phyloP scores from a whole-genome alignment of 495 filamentous ascomycete species.

The Penicillium arizonense region DNA sequence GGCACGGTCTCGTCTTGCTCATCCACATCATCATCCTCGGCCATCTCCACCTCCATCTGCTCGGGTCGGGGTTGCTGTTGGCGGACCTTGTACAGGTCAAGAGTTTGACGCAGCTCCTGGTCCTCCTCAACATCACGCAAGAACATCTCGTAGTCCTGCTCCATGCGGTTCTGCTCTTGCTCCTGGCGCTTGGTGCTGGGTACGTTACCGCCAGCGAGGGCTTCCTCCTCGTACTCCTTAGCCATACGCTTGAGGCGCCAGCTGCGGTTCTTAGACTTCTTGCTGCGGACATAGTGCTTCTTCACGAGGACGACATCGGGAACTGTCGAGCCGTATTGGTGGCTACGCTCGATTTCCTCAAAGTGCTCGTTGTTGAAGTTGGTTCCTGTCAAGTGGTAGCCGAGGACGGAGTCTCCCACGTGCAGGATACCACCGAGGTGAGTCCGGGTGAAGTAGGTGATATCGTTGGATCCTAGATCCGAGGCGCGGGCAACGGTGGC shows the following conservation, averaged over 20 bases:
- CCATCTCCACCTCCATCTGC: constrained; percentile 56
- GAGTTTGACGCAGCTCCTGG: constrained; percentile 74
- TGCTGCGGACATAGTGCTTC: constrained; percentile 87
- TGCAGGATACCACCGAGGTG: constrained; percentile 87
- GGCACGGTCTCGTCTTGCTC: constrained; percentile 63
- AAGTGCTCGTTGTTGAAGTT: constrained; percentile 88
- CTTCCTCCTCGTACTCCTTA: constrained; percentile 77
- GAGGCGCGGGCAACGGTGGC: constrained; percentile 82
- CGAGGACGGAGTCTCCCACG: constrained; percentile 86
- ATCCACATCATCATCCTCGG: constrained; percentile 59
- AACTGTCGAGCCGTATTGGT: constrained; percentile 68
- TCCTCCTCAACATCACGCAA: constrained; percentile 96
- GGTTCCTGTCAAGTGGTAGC: constrained; percentile 82
- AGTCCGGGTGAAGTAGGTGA: constrained; percentile 80
- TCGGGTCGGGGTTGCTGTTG: constrained; percentile 22
- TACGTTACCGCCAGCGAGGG: constrained; percentile 20
- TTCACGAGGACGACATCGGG: constrained; percentile 94
- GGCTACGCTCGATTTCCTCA: constrained; percentile 72
- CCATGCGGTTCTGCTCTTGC: constrained; percentile 74
- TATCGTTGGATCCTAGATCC: constrained; percentile 85
- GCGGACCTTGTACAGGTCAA: constrained; percentile 80
- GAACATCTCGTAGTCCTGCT: constrained; percentile 95
- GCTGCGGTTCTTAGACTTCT: constrained; percentile 80
- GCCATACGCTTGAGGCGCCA: constrained; percentile 96
- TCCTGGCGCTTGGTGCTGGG: constrained; percentile 56